Percentiles rank a stretch among this genome's conserved stretches.
Evolutionary conservation across 495 filamentous ascomycete species (phyloP).

Genomic region (Xylaria longipes): DNA sequence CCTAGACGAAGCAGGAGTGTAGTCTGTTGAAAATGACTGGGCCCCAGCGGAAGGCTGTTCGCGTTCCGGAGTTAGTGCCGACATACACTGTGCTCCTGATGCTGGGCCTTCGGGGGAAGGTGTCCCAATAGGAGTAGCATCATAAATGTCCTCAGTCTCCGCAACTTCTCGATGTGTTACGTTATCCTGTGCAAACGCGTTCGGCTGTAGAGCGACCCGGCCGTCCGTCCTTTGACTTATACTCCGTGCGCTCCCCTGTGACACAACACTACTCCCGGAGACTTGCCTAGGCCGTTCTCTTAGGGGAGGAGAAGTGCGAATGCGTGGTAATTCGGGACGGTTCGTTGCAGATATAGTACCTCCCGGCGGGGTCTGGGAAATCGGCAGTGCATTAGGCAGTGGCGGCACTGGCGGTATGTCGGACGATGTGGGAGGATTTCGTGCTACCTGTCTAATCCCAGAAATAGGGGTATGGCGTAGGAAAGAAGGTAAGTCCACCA

Average conservation of each 20-base stretch:
- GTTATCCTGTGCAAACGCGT: slow-evolving; percentile 21
- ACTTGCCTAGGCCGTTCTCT: slow-evolving; percentile 2
- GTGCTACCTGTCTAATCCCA: slow-evolving; percentile 19
- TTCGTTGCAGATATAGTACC: slow-evolving; percentile 25
- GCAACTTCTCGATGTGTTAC: slow-evolving; percentile 21
- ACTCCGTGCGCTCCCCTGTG: background rate
- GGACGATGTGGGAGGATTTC: slow-evolving; percentile 20
- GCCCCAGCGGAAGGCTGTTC: slow-evolving; percentile 29
- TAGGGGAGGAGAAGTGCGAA: slow-evolving; percentile 29
- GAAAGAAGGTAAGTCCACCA: slow-evolving; percentile 56
- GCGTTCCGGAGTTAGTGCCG: slow-evolving; percentile 26
- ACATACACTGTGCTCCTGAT: background rate
- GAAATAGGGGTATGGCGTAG: slow-evolving; percentile 46
- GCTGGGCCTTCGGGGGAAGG: slow-evolving; percentile 30
- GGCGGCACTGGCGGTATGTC: slow-evolving; percentile 42
- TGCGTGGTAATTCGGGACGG: slow-evolving; percentile 39
- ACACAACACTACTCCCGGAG: background rate
- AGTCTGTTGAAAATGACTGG: slow-evolving; percentile 29
- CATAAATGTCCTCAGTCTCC: slow-evolving; percentile 56
- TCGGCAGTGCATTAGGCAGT: slow-evolving; percentile 30
- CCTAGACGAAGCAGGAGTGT: slow-evolving; percentile 32
- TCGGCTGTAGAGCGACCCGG: slow-evolving; percentile 18
- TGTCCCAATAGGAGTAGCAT: slow-evolving; percentile 62
- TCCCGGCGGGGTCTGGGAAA: slow-evolving; percentile 37
- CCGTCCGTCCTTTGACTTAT: background rate